These are phyloP conservation scores for Elongisporangium undulatum DNA, from an alignment of 352 stramenopile species.

Conservation along the genomic window DNA sequence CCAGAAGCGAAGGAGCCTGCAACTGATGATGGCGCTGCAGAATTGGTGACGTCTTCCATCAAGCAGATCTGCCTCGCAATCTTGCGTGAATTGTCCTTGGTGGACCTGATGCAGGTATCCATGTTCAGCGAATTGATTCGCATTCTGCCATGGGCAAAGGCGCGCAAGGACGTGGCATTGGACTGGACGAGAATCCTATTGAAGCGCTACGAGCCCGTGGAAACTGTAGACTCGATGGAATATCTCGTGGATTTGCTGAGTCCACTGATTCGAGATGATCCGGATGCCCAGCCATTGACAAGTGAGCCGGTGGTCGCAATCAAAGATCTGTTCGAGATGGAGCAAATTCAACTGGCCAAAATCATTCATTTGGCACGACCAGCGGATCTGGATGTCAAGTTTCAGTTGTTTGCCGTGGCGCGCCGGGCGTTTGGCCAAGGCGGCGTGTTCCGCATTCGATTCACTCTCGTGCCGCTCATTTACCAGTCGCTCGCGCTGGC, in stretches of 20 bases:
- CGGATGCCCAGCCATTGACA: conserved; percentile 23
- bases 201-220: conserved; percentile 26
- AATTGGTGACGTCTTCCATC: not conserved
- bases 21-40: not conserved
- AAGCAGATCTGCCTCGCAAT: conserved; percentile 15
- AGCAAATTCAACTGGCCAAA: conserved; percentile 91
- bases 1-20: not conserved
- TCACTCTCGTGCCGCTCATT: conserved; percentile 92
- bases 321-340: conserved; percentile 64
- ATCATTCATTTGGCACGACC: conserved; percentile 92
- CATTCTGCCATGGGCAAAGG: conserved; percentile 46
- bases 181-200: conserved; percentile 46
- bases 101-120: conserved; percentile 32
- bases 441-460: conserved; percentile 84
- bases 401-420: conserved; percentile 55
- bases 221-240: conserved; percentile 34
- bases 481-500: conserved; percentile 88
- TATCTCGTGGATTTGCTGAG: conserved; percentile 76
- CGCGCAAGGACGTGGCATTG: conserved; percentile 47
- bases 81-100: conserved; percentile 27
- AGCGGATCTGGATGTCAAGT: conserved; percentile 56
- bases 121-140: conserved; percentile 29
- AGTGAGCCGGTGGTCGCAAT: conserved; percentile 12
- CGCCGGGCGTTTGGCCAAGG: conserved; percentile 80
- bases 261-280: conserved; percentile 88